Conservation (phyloP, 441 rosid species). For the Rhodomyrtus psidioides region DNA sequence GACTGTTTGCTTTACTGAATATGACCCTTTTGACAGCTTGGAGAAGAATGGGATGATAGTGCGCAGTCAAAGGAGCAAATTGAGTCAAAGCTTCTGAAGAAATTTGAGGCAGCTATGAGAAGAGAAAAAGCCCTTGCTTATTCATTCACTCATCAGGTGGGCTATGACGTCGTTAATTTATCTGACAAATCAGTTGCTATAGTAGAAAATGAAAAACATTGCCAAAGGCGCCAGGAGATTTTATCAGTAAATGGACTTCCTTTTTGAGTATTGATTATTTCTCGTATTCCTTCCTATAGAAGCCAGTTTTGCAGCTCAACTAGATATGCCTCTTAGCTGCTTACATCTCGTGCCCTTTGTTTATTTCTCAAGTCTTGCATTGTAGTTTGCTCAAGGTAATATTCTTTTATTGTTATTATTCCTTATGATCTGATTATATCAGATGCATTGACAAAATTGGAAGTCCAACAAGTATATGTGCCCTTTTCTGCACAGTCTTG, state of each 20-base stretch:
- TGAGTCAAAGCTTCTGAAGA: constrained; percentile 44
- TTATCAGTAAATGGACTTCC: no score
- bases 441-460: neutral
- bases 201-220: neutral
- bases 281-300: neutral
- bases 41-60: constrained; percentile 56
- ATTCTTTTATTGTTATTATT: neutral
- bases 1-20: neutral
- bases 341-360: neutral
- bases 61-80: constrained; percentile 54
- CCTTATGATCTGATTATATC: neutral
- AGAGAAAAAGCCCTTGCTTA: constrained; percentile 61
- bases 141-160: constrained; percentile 68
- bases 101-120: constrained; percentile 57
- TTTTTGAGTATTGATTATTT: neutral
- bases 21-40: constrained; percentile 26
- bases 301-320: neutral
- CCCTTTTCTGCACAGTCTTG: neutral
- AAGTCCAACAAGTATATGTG: neutral
- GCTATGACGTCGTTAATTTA: neutral
- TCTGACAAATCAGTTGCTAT: neutral
- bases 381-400: neutral
- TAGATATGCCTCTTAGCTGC: neutral
- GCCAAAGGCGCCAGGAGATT: no score
- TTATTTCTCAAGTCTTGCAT: neutral